Evolutionary conservation across 805 yeast genomes (phyloP), one percentile per base, ranked within the genome.

Genomic region (Candida endomychidarum): DNA sequence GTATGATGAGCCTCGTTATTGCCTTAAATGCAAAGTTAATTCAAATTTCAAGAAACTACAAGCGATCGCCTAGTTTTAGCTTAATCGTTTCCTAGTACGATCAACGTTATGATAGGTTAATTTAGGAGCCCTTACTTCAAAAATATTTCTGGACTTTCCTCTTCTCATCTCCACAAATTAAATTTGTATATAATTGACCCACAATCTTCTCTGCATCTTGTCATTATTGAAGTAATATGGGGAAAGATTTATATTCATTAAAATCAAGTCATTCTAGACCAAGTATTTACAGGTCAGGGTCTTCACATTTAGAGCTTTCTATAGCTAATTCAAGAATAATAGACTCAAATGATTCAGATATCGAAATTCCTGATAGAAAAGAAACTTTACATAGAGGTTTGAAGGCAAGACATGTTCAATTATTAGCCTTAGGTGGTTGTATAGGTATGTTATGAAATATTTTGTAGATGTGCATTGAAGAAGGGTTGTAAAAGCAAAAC

Each of bases 401-500:
- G 47, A 65, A 65, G 48, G 52, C 65, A 31, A 62, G 71, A 54
- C 90, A 83, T 49, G 75, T 82, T 45, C 74, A 79, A 43, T 78
- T 86, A 80, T 84, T 87, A 54, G 88, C 95, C 30, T 72, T 87
- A 43, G 93, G 93, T 45, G 90, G 95, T 40, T 83, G 91, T 37
- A 82, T 86, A 44, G 96, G 96, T 54, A 27, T 27, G 31, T 27
- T 23, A 7, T 23, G 10, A 23, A 20, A 20, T 7, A 7, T 20
- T 23, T 23, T 8, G 10, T 23, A n/a, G 26, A 23, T 23, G n/a
- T 4, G 6, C 9, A 9, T 9, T 20, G 9, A 20, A 20, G 9
- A 20, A 20, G 9, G 23, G 23, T 20, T 20, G 23, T 9, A 20
- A 20, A 20, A 20, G n/a, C n/a, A n/a, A n/a, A n/a, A n/a, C n/a